Conservation (phyloP, 2,329 filamentous ascomycete genomes). For the Botrytis pseudocinerea region DNA sequence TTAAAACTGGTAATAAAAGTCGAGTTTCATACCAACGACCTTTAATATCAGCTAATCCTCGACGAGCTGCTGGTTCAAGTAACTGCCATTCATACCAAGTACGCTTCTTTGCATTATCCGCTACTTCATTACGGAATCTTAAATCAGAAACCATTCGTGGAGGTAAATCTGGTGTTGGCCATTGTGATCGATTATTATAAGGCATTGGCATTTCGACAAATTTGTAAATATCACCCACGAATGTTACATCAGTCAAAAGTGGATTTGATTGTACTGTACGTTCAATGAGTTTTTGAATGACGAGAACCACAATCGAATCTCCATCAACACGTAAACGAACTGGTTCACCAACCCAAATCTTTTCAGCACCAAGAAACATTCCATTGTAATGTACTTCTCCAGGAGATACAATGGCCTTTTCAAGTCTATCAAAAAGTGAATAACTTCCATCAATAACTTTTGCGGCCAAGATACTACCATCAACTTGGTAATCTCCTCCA, state of each 20-base stretch:
- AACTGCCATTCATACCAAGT: conserved; percentile 40
- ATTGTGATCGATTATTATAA: conserved; percentile 41
- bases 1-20: conserved; percentile 47
- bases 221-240: conserved; percentile 55
- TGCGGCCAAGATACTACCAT: conserved; percentile 58
- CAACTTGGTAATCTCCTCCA: conserved; percentile 53
- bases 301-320: conserved; percentile 50
- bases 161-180: conserved; percentile 49
- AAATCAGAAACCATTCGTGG: conserved; percentile 44
- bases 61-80: conserved; percentile 38
- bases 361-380: conserved; percentile 58
- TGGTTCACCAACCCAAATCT: conserved; percentile 59
- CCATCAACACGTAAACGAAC: conserved; percentile 50
- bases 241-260: conserved; percentile 39
- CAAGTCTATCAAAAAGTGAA: conserved; percentile 52
- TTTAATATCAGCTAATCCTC: conserved; percentile 51
- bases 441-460: conserved; percentile 57
- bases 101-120: conserved; percentile 39
- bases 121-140: conserved; percentile 51
- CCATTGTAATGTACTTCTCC: conserved; percentile 52
- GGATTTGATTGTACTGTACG: conserved; percentile 26
- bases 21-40: conserved; percentile 62
- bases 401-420: conserved; percentile 42
- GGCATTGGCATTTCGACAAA: conserved; percentile 45
- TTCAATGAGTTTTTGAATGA: conserved; percentile 44